Evolutionary conservation across 2,329 filamentous ascomycete species (phyloP), one percentile per base, ranked within the genome.

Genomic region (Chaetomium strumarium): DNA sequence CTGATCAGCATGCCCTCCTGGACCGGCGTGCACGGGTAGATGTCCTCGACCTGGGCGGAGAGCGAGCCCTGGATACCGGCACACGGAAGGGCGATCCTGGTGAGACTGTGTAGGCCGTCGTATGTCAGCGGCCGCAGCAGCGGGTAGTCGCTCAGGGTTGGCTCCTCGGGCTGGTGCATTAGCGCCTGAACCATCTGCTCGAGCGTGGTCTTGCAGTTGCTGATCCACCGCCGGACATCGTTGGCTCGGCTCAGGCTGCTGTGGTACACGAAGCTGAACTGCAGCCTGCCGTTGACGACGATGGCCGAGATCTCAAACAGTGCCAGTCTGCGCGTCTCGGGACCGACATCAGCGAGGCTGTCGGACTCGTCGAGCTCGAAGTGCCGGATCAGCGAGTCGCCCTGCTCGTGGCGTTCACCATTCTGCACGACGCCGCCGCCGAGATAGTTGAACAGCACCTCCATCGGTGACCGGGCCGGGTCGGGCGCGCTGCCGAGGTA

Each of bases 131-230:
- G 51, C 24, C 24, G 24, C 16, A 63, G 37, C 4, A 62, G 57
- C 1, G 59, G 59, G 33, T 58, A 62, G 53, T 63, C 62, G 54
- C 59, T 63, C 34, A 63, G 48, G 10, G 62, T 63, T 12, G 62
- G 62, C 43, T 58, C 52, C 5, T 46, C 38, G 11, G 52, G 29
- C 9, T 43, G 55, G 13, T 49, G 46, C 17, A 50, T 20, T 5
- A 62, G 56, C 17, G 24, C 37, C 2, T 12, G 44, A 16, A 55
- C 34, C 52, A 58, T 61, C 10, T 51, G 37, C 42, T 55, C 50
- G 19, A 62, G 55, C 4, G 42, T 58, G 34, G 11, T 30, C 33
- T 54, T 54, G 54, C 58, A 61, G 39, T 36, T 20, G 29, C 5
- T 20, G 33, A 62, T 55, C 60, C 60, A 62, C 8, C 20, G 40